These are phyloP conservation scores for Alternaria sp. DNA, from an alignment of 2,329 filamentous ascomycete genomes.

Conservation along the genomic window DNA sequence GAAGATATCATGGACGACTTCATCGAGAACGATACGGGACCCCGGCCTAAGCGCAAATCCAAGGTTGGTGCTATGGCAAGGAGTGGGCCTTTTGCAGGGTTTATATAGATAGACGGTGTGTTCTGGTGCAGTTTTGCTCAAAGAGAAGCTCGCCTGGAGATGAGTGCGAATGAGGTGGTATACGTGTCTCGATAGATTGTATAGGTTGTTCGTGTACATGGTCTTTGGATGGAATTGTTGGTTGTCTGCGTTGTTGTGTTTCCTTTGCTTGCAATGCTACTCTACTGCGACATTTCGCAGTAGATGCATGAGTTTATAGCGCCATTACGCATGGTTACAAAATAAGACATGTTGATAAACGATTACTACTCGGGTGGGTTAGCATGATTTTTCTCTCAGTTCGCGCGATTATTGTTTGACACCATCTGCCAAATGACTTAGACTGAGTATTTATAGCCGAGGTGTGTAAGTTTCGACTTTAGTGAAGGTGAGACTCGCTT, in stretches of 20 bases:
- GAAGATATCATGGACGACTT: not conserved
- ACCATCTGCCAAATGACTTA: too few relatives aligned
- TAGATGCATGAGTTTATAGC: not conserved
- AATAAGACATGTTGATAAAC: not conserved
- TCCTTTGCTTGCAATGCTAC: not conserved
- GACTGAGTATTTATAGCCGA: too few relatives aligned
- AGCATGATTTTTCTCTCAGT: not conserved
- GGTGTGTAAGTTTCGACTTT: too few relatives aligned
- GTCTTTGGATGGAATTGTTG: too few relatives aligned
- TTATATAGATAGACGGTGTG: not conserved
- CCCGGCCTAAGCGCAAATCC: conserved; percentile 6
- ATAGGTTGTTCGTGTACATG: too few relatives aligned
- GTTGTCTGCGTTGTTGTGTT: not conserved
- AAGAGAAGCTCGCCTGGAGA: not conserved
- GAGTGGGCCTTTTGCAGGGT: not conserved
- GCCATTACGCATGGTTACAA: not conserved
- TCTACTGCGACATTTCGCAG: not conserved
- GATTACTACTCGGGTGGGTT: not conserved
- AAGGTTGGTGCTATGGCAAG: not conserved
- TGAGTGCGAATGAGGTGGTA: not conserved
- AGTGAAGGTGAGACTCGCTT: too few relatives aligned
- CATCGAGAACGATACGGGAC: conserved; percentile 3
- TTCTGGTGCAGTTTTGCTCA: not conserved
- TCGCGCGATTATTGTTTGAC: not conserved
- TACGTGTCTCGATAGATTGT: not conserved